Percentiles rank a stretch among this genome's conserved stretches.
phyloP scores from a whole-genome alignment of 345 rosid species.

The Brassica cretica region DNA sequence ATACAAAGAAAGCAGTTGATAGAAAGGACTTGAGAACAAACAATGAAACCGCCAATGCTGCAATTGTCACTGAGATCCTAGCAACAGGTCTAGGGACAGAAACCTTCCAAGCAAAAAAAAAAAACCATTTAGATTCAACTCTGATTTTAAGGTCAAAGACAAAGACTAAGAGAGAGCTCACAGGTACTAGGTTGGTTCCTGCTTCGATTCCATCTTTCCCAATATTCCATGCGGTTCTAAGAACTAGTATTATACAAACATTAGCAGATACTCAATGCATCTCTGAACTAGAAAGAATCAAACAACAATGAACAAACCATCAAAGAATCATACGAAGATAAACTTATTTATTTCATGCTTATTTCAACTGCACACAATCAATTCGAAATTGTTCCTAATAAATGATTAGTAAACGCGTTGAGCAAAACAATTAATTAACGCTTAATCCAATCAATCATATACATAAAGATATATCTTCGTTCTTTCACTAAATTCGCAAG shows the following conservation, averaged over 20 bases:
- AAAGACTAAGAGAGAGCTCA: slow-evolving; percentile 40
- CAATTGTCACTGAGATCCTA: slow-evolving; percentile 53
- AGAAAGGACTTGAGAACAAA: slow-evolving; percentile 67
- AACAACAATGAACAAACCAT: too few relatives aligned
- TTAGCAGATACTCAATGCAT: too few relatives aligned
- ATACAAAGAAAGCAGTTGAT: slow-evolving; percentile 76
- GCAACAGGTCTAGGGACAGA: slow-evolving; percentile 68
- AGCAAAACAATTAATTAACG: not conserved
- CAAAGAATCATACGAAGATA: too few relatives aligned
- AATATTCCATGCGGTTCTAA: slow-evolving; percentile 74
- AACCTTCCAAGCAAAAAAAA: slow-evolving; percentile 34
- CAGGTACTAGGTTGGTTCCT: slow-evolving; percentile 82
- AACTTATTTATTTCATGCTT: too few relatives aligned
- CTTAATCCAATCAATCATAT: not conserved
- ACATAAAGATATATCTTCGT: too few relatives aligned
- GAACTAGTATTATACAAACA: slow-evolving; percentile 40
- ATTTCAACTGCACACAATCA: too few relatives aligned
- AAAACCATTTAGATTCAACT: not conserved
- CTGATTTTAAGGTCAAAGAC: not conserved
- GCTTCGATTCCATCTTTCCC: slow-evolving; percentile 88
- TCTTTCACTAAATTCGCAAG: not conserved
- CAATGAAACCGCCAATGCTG: slow-evolving; percentile 48
- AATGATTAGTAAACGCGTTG: too few relatives aligned
- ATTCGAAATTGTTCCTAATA: not conserved
- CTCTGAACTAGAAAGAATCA: too few relatives aligned